phyloP scores from a whole-genome alignment of 2,329 filamentous ascomycete species.

The Ophiocordyceps robertsii region DNA sequence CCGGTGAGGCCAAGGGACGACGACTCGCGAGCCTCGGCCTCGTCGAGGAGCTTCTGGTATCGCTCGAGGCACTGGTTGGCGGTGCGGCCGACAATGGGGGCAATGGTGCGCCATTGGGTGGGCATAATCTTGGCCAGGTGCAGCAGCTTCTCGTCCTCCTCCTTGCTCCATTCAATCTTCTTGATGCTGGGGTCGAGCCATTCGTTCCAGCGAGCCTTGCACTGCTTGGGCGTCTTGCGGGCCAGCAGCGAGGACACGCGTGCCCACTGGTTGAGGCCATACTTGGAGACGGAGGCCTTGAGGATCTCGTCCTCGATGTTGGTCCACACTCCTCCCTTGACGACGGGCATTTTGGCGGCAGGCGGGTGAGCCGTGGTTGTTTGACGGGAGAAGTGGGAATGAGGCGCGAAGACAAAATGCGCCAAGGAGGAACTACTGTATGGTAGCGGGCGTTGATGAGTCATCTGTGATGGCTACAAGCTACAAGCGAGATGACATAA shows the following conservation, averaged over 20 bases:
- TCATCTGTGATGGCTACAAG: no score
- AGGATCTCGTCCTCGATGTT: conserved; percentile 90
- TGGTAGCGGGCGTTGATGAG: background rate
- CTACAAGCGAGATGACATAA: no score
- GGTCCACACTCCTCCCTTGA: conserved; percentile 64
- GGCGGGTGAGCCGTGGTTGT: conserved; percentile 7
- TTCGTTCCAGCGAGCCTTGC: conserved; percentile 96
- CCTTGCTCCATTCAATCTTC: conserved; percentile 98
- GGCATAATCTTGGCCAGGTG: conserved; percentile 98
- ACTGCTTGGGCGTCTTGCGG: conserved; percentile 96
- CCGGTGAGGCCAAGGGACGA: conserved; percentile 74
- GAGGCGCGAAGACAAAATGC: background rate
- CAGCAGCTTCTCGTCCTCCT: conserved; percentile 94
- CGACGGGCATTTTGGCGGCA: conserved; percentile 47
- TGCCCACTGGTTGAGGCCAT: conserved; percentile 95
- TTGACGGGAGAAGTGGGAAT: background rate
- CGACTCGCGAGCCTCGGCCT: conserved; percentile 82
- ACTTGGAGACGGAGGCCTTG: conserved; percentile 89
- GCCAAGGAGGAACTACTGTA: background rate
- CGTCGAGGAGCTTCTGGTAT: conserved; percentile 91
- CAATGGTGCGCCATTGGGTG: conserved; percentile 97
- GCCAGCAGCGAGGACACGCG: conserved; percentile 93
- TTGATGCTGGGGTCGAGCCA: conserved; percentile 97
- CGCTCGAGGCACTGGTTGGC: conserved; percentile 95
- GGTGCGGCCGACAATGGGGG: conserved; percentile 88